phyloP scores from a whole-genome alignment of 805 yeast species.

The Wickerhamiella sorbophila region DNA sequence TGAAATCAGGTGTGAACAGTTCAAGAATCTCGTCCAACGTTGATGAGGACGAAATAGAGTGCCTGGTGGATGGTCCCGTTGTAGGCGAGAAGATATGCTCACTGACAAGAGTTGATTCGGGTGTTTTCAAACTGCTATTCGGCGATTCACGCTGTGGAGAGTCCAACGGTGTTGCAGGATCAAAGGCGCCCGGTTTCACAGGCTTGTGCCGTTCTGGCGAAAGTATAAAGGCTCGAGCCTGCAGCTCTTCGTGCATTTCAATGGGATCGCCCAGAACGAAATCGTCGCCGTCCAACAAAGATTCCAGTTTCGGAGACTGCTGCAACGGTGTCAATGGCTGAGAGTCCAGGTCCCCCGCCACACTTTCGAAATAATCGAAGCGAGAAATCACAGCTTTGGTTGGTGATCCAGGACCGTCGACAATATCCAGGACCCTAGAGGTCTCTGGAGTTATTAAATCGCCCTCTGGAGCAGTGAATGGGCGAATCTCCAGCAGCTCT shows the following conservation, averaged over 20 bases:
- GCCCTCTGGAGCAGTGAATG: slow-evolving; percentile 1
- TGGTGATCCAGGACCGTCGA: background rate
- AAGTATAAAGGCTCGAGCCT: background rate
- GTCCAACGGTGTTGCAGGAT: too few relatives aligned
- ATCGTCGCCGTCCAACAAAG: background rate
- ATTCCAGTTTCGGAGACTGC: background rate
- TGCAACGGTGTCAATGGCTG: background rate
- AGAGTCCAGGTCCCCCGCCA: background rate
- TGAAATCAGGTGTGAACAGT: slow-evolving; percentile 1
- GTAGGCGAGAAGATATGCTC: background rate
- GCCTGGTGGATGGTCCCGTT: background rate
- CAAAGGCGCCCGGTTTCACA: too few relatives aligned
- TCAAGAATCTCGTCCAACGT: slow-evolving; percentile 3
- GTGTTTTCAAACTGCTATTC: background rate
- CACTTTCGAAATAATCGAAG: background rate
- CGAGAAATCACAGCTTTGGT: background rate
- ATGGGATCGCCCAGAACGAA: background rate
- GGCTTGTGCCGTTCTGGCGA: too few relatives aligned
- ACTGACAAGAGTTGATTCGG: background rate
- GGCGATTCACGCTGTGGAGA: too few relatives aligned
- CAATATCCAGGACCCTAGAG: background rate
- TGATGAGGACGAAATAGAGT: slow-evolving; percentile 1
- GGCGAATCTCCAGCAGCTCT: background rate
- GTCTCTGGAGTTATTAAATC: background rate
- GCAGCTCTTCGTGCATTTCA: background rate